Conservation (phyloP, 257 asterid species). For the Prunella vulgaris region DNA sequence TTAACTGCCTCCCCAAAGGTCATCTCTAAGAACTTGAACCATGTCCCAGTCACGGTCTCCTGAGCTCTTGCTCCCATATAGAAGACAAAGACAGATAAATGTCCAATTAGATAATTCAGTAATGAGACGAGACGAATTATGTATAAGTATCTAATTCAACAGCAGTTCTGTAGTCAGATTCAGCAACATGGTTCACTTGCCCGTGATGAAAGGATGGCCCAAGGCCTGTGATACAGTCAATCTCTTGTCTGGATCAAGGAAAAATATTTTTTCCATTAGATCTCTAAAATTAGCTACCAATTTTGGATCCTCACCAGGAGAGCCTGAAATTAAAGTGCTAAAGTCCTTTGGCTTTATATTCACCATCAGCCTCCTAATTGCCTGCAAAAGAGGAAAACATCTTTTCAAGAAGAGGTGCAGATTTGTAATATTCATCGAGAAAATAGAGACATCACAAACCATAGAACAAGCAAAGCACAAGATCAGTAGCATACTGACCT, state of each 20-base stretch:
- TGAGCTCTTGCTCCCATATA: constrained; percentile 55
- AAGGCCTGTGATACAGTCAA: constrained; percentile 89
- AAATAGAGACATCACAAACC: not conserved
- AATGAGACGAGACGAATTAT: constrained; percentile 49
- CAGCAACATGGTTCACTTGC: constrained; percentile 95
- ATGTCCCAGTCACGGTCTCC: constrained; percentile 39
- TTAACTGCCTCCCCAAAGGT: constrained; percentile 55
- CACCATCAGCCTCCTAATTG: constrained; percentile 66
- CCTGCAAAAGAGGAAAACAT: constrained; percentile 40
- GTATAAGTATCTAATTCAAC: constrained; percentile 65
- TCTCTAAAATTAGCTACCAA: constrained; percentile 88
- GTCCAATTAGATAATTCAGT: constrained; percentile 76
- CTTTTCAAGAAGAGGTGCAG: not conserved
- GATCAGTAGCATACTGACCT: constrained; percentile 42
- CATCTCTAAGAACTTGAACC: constrained; percentile 50
- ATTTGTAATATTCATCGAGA: not conserved
- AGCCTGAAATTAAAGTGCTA: constrained; percentile 66
- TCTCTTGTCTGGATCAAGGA: constrained; percentile 97
- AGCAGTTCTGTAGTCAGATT: constrained; percentile 67
- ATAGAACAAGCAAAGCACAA: not conserved
- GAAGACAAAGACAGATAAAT: constrained; percentile 68
- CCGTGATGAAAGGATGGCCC: constrained; percentile 99
- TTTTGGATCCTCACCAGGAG: constrained; percentile 94
- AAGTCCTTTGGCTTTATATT: constrained; percentile 93
- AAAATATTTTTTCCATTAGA: constrained; percentile 81